These are phyloP conservation scores for Saussurea involucrata DNA, from an alignment of 129 eudicot genomes.

Conservation along the genomic window DNA sequence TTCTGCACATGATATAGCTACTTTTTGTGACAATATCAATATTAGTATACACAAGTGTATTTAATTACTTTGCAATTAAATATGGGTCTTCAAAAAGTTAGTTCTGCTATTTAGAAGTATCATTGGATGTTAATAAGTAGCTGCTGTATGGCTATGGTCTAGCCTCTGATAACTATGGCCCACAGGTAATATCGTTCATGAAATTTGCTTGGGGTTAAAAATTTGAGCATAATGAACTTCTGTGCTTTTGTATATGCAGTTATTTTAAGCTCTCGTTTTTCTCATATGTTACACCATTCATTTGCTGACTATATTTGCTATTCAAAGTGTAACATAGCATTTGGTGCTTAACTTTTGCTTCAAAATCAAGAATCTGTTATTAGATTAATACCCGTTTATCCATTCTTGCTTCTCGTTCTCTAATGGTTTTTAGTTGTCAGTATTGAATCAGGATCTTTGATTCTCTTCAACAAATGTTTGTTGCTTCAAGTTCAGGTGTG, in stretches of 20 bases:
- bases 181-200: slow-evolving; percentile 1
- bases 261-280: background rate
- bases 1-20: background rate
- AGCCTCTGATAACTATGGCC: background rate
- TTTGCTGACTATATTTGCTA: background rate
- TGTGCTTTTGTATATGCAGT: background rate
- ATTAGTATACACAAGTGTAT: no score
- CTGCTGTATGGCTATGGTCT: background rate
- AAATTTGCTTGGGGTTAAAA: background rate
- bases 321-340: background rate
- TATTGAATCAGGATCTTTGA: slow-evolving; percentile 58
- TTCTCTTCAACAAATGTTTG: slow-evolving; percentile 86
- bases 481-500: slow-evolving; percentile 79
- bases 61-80: no score
- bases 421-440: slow-evolving; percentile 37
- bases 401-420: slow-evolving; percentile 8
- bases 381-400: background rate
- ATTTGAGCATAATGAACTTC: background rate
- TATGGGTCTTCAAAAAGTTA: no score
- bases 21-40: background rate
- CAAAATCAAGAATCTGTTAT: background rate
- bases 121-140: background rate
- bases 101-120: background rate
- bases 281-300: background rate
- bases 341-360: background rate